Conservation (phyloP, 345 rosid species). For the Corchorus capsularis region DNA sequence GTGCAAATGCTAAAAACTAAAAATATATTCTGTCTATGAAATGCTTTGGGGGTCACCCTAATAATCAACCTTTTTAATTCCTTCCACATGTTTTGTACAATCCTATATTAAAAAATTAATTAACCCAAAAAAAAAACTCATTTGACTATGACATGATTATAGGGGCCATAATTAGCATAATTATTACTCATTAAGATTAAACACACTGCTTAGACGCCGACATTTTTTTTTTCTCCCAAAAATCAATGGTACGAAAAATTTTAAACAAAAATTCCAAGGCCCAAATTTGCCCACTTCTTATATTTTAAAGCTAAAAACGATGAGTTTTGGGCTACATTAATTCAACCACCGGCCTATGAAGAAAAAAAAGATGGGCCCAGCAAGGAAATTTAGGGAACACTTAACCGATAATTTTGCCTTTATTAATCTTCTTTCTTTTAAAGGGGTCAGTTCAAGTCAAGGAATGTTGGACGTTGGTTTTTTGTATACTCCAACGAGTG, state of each 20-base stretch:
- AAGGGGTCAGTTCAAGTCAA: too few species aligned
- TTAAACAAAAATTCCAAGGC: neutral
- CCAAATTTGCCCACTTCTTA: conserved; percentile 10
- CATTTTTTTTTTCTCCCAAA: neutral
- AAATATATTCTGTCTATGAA: neutral
- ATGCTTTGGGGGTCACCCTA: neutral
- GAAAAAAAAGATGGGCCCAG: conserved; percentile 8
- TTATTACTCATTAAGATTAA: conserved; percentile 15
- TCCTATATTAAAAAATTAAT: too few species aligned
- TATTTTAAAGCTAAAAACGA: neutral
- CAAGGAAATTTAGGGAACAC: neutral
- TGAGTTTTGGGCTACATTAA: neutral
- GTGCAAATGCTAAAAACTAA: conserved; percentile 11
- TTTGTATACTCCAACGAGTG: neutral
- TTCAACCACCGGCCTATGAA: conserved; percentile 23
- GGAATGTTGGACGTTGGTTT: neutral
- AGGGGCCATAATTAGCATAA: conserved; percentile 28
- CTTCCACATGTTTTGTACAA: neutral
- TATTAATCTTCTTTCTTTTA: neutral
- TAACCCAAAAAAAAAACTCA: neutral
- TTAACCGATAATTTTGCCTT: conserved; percentile 20
- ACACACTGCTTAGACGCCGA: neutral
- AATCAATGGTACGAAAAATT: too few species aligned
- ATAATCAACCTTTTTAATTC: neutral
- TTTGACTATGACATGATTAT: conserved; percentile 27